These are phyloP conservation scores for Trametes punicea DNA, from an alignment of 768 basidiomycete species.

Conservation along the genomic window DNA sequence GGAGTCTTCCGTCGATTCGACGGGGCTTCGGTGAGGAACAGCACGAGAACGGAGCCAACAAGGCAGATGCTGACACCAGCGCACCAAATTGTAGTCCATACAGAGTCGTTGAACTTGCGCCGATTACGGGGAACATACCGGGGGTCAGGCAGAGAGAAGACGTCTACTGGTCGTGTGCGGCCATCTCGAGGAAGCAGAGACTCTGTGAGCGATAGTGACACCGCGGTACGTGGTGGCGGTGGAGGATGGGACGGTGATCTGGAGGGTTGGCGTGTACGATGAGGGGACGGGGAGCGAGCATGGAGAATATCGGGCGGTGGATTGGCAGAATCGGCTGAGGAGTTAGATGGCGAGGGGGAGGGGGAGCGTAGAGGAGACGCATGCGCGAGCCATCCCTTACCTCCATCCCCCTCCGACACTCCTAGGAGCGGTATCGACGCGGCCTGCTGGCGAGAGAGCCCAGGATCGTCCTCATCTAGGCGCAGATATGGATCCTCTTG, in stretches of 20 bases:
- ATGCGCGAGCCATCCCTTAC: slow-evolving; percentile 66
- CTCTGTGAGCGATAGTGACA: slow-evolving; percentile 71
- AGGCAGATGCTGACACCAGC: slow-evolving; percentile 55
- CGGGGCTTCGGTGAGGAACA: slow-evolving; percentile 55
- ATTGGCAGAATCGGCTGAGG: slow-evolving; percentile 40
- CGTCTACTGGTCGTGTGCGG: slow-evolving; percentile 55
- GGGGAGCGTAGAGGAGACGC: slow-evolving; percentile 59
- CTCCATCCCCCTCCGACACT: slow-evolving; percentile 41
- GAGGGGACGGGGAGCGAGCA: slow-evolving; percentile 26
- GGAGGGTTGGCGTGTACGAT: slow-evolving; percentile 14
- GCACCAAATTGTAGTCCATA: slow-evolving; percentile 70
- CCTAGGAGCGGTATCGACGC: slow-evolving; percentile 39
- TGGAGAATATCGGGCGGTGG: slow-evolving; percentile 44
- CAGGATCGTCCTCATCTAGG: slow-evolving; percentile 62
- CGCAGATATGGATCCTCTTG: slow-evolving; percentile 78
- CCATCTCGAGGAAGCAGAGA: slow-evolving; percentile 78
- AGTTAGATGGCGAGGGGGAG: slow-evolving; percentile 39
- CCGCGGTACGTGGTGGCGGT: slow-evolving; percentile 43
- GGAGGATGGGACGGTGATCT: slow-evolving; percentile 32
- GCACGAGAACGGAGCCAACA: slow-evolving; percentile 59
- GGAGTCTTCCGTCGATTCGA: slow-evolving; percentile 39
- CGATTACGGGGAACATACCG: slow-evolving; percentile 59
- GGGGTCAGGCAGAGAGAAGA: slow-evolving; percentile 77
- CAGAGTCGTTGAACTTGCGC: slow-evolving; percentile 70
- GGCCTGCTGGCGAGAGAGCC: slow-evolving; percentile 33